Percentiles rank a stretch among this genome's conserved stretches.
Conservation (phyloP, 176 grass and related monocot genomes). For the Ensete glaucum region DNA sequence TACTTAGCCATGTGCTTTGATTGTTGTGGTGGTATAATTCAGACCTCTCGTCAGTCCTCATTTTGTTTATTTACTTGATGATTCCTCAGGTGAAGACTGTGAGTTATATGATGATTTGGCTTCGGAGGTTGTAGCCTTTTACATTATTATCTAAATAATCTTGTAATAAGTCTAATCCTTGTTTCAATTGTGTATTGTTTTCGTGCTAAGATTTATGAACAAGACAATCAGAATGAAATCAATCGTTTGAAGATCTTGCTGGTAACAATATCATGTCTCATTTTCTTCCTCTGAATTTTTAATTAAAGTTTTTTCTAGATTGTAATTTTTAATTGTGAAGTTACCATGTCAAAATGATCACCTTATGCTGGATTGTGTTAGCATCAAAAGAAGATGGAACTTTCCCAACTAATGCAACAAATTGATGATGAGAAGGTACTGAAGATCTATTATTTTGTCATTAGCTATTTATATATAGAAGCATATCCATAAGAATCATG, state of each 20-base stretch:
- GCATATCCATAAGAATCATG: not conserved
- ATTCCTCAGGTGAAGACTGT: not conserved
- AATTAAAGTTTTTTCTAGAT: not conserved
- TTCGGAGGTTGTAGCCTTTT: not conserved
- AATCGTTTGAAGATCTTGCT: constrained; percentile 27
- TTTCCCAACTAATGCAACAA: constrained; percentile 25
- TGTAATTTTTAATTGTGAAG: too few species aligned
- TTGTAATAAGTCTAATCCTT: not conserved
- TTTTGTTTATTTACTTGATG: not conserved
- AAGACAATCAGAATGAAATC: constrained; percentile 17
- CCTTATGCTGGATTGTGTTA: constrained; percentile 13
- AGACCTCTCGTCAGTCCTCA: not conserved
- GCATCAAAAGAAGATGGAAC: constrained; percentile 29
- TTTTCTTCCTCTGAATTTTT: not conserved
- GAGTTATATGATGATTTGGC: constrained; percentile 1
- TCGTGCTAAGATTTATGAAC: constrained; percentile 17
- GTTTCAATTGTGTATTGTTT: not conserved
- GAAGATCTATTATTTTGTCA: not conserved
- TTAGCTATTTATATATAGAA: not conserved
- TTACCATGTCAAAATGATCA: not conserved
- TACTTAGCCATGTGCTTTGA: not conserved
- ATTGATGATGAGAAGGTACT: constrained; percentile 37
- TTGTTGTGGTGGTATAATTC: not conserved
- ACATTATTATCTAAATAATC: not conserved
- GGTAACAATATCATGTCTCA: constrained; percentile 8